Conservation (phyloP, 192 early-diverging fungal species). For the Podila clonocystis region DNA sequence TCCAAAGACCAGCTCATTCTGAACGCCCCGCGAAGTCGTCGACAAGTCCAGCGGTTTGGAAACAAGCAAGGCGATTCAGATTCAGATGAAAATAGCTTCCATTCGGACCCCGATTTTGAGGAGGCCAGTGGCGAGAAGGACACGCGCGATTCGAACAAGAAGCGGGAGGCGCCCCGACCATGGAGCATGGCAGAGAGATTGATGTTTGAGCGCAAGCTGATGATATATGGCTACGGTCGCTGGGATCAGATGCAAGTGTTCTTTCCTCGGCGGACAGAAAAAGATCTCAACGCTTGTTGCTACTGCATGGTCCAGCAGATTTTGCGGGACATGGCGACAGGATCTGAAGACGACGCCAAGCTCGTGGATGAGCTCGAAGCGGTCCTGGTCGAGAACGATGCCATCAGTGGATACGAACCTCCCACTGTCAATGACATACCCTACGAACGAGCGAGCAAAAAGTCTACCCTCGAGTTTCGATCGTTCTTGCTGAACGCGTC, state of each 20-base stretch:
- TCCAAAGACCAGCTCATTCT: constrained; percentile 75
- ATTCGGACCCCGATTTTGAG: constrained; percentile 62
- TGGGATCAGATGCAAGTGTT: constrained; percentile 72
- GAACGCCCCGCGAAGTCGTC: constrained; percentile 70
- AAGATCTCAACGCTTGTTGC: constrained; percentile 67
- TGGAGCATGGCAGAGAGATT: constrained; percentile 68
- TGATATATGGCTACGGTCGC: constrained; percentile 70
- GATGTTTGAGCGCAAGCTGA: constrained; percentile 66
- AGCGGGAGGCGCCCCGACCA: constrained; percentile 52
- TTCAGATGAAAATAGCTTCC: constrained; percentile 55
- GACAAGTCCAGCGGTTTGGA: constrained; percentile 67
- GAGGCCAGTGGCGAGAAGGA: constrained; percentile 33
- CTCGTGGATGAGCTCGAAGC: constrained; percentile 69
- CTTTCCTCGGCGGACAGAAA: constrained; percentile 64
- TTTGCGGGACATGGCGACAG: constrained; percentile 59
- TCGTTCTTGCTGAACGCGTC: constrained; percentile 77
- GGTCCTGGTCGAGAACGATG: constrained; percentile 52
- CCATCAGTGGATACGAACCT: constrained; percentile 53
- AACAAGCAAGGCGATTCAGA: constrained; percentile 51
- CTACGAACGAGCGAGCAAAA: constrained; percentile 70
- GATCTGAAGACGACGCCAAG: constrained; percentile 67
- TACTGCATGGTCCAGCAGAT: constrained; percentile 61
- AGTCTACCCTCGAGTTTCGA: constrained; percentile 71
- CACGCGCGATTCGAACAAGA: constrained; percentile 47
- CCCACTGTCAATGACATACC: constrained; percentile 61